Base-by-base conservation (phyloP, 2,329 filamentous ascomycete species). In the Colletotrichum tabaci region DNA sequence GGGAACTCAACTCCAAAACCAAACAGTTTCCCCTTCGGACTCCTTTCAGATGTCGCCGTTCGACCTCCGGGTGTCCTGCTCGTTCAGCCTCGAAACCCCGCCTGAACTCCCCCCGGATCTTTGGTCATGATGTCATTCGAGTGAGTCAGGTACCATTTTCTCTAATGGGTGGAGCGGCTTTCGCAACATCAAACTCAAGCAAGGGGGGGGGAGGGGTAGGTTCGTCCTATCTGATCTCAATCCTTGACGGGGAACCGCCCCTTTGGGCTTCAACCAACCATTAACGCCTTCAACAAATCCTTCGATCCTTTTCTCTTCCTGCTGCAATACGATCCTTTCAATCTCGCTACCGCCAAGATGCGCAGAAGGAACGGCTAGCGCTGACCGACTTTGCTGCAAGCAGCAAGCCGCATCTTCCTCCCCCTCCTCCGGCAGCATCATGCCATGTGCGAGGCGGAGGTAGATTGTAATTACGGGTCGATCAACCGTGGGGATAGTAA, bases 41-140 rank as follows among this genome's bases (percentile, higher is more conserved):
- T 26, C 23, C 3, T 26, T 26, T 26, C 23, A 23, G 21, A 23
- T 23, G 44, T 26, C 30, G 46, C 58, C 30, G 21, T 49, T 38
- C n/a, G 13, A 7, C 35, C 10, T 16, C 18, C 21, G 16, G 8
- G 23, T 26, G 23, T 26, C 3, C 23, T 40, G 21, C 46, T 49
- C 40, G 12, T 23, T 61, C 50, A 23, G 58, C 13, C 7, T 13
- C 35, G 10, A 40, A 18, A 23, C 50, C n/a, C 58, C 40, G n/a
- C 35, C 50, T 38, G 26, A 38, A 15, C 30, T n/a, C 26, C 26
- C 26, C 26, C 38, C 23, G n/a, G 18, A 26, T 26, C 18, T 30
- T 23, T 18, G 46, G 58, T 40, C 58, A 50, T 8, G 58, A 61
- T 61, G 23, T 50, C 58, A 61, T 18, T 9, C n/a, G 16, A 61